Base-by-base conservation (phyloP, 495 filamentous ascomycete species). In the Mycothermus thermophilus region DNA sequence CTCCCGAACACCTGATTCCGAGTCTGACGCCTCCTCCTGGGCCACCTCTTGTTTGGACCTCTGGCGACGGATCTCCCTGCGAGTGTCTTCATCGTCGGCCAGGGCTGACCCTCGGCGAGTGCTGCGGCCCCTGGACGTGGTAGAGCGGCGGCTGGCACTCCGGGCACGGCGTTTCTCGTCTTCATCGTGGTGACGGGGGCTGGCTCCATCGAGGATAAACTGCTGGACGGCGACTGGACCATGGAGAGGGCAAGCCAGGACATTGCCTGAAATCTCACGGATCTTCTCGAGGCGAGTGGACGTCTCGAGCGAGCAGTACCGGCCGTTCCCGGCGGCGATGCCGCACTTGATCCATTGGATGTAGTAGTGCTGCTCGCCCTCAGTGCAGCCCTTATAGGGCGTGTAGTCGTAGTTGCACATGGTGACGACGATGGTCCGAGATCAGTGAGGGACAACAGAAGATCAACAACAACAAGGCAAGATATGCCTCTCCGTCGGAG, bases 341-440 rank as follows among this genome's bases (percentile, higher is more conserved):
- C 32, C 36, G 48, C 51, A 54, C 39, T 54, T 54, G 19, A 54
- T 44, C 51, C 51, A 54, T 18, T 54, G 51, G 35, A 54, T 41
- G 32, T 44, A 54, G 38, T 37, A 54, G 36, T 54, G 51, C 32
- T 51, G 48, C 32, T 48, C 16, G 8, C 38, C 40, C 9, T 35
- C 36, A 5, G 15, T 14, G 39, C 51, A 54, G 26, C 51, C 51
- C 10, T 27, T 27, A 34, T 54, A 54, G 7, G 51, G 48, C 4
- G 51, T 54, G 41, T 49, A 54, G 41, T 47, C 45, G 38, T 47
- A 54, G 11, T 45, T 51, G 37, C 51, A 54, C 51, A 51, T 54
- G 10, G 37, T 43, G 46, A 28, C 19, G 17, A 19, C 34, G 12
- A 16, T 28, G 30, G n/a, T n/a, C n/a, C n/a, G n/a, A n/a, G n/a